Conservation (phyloP, 2,329 filamentous ascomycete species). For the Cladosporium velox region DNA sequence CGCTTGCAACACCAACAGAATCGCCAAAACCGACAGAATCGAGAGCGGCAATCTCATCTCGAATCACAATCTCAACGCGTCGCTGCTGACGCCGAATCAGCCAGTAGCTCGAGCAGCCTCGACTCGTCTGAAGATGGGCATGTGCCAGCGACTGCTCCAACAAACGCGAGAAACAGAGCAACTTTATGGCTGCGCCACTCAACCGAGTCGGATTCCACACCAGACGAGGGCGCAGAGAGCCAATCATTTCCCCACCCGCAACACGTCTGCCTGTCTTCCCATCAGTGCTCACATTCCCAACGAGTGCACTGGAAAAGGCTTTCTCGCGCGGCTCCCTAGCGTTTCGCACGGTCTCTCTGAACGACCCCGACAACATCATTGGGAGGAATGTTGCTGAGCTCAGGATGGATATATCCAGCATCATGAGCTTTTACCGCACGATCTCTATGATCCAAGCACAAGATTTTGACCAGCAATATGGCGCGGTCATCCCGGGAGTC, state of each 20-base stretch:
- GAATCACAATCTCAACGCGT: background rate
- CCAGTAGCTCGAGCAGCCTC: background rate
- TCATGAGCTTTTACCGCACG: slow-evolving; percentile 10
- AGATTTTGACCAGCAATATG: slow-evolving; percentile 8
- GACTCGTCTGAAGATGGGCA: background rate
- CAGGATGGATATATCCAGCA: slow-evolving; percentile 2
- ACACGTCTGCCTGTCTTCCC: background rate
- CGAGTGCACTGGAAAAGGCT: background rate
- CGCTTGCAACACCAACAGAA: slow-evolving; percentile 1
- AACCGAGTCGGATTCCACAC: background rate
- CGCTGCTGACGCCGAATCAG: background rate
- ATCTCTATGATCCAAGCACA: background rate
- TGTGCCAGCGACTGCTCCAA: background rate
- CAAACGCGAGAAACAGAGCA: background rate
- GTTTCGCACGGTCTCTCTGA: slow-evolving; percentile 1
- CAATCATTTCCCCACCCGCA: background rate
- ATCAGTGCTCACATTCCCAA: background rate
- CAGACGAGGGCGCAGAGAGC: background rate
- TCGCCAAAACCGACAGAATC: background rate
- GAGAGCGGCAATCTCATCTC: background rate
- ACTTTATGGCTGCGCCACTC: background rate
- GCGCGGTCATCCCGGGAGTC: background rate
- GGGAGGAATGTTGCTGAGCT: background rate
- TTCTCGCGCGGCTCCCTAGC: background rate
- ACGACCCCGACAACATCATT: background rate